phyloP scores from a whole-genome alignment of 495 filamentous ascomycete genomes.

The Coniosporium apollinis region DNA sequence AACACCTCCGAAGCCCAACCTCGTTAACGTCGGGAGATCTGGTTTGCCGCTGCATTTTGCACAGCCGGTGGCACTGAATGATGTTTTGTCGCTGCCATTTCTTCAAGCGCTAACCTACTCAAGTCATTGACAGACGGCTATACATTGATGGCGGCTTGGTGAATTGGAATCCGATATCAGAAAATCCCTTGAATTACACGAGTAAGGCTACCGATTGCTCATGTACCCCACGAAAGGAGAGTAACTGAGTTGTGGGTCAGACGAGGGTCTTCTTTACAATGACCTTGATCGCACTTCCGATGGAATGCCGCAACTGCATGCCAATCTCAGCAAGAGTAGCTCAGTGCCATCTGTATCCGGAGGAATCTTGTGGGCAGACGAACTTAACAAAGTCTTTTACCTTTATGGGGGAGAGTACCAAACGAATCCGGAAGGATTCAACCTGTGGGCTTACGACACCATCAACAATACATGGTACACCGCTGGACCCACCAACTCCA shows the following conservation, averaged over 20 bases:
- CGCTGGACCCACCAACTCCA: conserved; percentile 5
- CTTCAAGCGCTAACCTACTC: too few species aligned
- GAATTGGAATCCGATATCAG: conserved; percentile 28
- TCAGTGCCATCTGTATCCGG: conserved; percentile 26
- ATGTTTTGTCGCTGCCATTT: too few species aligned
- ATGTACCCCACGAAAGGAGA: not conserved
- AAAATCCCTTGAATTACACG: conserved; percentile 30
- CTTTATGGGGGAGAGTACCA: conserved; percentile 35
- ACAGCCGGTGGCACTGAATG: too few species aligned
- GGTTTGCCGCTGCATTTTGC: too few species aligned
- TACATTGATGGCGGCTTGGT: conserved; percentile 39
- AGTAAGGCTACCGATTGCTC: conserved; percentile 19
- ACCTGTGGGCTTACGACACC: conserved; percentile 29
- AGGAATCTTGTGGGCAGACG: conserved; percentile 34
- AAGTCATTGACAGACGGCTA: conserved; percentile 31
- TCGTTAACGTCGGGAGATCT: too few species aligned
- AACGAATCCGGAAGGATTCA: conserved; percentile 20
- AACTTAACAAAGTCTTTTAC: conserved; percentile 36
- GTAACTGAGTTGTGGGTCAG: conserved; percentile 10
- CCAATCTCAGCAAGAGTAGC: conserved; percentile 32
- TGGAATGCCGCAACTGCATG: conserved; percentile 33
- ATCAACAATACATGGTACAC: conserved; percentile 29
- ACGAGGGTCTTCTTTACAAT: conserved; percentile 29
- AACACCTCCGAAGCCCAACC: too few species aligned
- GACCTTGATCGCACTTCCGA: conserved; percentile 27